phyloP scores from a whole-genome alignment of 2,329 filamentous ascomycete species.

The Colletotrichum cuscutae region DNA sequence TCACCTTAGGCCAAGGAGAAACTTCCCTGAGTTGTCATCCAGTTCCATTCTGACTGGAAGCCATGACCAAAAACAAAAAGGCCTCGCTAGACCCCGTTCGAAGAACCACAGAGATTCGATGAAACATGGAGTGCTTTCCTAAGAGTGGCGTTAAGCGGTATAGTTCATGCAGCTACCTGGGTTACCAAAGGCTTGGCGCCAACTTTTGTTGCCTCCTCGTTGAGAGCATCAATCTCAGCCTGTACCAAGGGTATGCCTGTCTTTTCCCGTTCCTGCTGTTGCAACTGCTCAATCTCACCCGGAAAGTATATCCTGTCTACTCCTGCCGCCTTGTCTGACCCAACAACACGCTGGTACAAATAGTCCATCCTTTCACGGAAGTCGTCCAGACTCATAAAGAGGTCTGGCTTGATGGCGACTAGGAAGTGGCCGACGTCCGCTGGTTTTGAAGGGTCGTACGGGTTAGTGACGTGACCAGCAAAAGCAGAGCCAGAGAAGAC shows the following conservation, averaged over 20 bases:
- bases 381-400: conserved; percentile 77
- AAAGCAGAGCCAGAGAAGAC: conserved; percentile 82
- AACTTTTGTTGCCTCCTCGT: conserved; percentile 61
- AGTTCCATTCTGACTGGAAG: too few relatives aligned
- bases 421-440: conserved; percentile 82
- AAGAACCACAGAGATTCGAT: too few relatives aligned
- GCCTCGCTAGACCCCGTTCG: too few relatives aligned
- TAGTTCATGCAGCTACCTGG: neutral
- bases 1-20: too few relatives aligned
- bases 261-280: conserved; percentile 60
- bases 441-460: conserved; percentile 76
- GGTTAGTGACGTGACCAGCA: conserved; percentile 79
- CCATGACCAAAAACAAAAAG: too few relatives aligned
- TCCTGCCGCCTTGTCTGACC: conserved; percentile 63
- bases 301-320: conserved; percentile 71
- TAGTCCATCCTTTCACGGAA: conserved; percentile 72
- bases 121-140: too few relatives aligned
- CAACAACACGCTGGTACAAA: conserved; percentile 64
- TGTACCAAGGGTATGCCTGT: conserved; percentile 69
- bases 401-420: conserved; percentile 77
- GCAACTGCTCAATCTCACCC: conserved; percentile 69
- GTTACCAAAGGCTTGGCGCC: conserved; percentile 42
- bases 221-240: conserved; percentile 65
- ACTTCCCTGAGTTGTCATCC: too few relatives aligned
- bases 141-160: neutral